A percentile compares a stretch with the other conserved stretches of the same genome.
phyloP scores from a whole-genome alignment of 2,329 filamentous ascomycete genomes.

The Pseudogymnoascus sp. region DNA sequence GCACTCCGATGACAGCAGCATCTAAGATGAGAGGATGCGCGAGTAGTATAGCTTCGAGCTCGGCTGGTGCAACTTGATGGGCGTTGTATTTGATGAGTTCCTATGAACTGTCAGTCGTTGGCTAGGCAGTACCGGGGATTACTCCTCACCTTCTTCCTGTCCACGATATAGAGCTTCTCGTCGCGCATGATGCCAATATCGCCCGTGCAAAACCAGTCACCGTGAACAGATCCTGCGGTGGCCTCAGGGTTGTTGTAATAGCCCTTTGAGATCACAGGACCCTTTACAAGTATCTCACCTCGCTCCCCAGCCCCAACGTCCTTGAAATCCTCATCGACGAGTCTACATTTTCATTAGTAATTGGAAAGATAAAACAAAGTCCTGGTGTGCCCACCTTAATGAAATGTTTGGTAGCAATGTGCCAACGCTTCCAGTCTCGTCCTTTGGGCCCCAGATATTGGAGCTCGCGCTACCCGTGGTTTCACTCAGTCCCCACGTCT shows the following conservation, averaged over 20 bases:
- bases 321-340: slow-evolving; percentile 49
- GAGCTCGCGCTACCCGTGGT: slow-evolving; percentile 63
- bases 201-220: slow-evolving; percentile 24
- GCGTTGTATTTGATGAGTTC: slow-evolving; percentile 43
- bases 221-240: slow-evolving; percentile 23
- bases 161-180: slow-evolving; percentile 55
- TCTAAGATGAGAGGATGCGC: slow-evolving; percentile 40
- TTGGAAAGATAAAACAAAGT: neutral
- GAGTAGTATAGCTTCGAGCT: slow-evolving; percentile 33
- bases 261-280: slow-evolving; percentile 64
- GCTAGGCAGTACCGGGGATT: no score
- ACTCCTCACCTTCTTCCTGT: slow-evolving; percentile 50
- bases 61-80: slow-evolving; percentile 37
- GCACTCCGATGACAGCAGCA: slow-evolving; percentile 53
- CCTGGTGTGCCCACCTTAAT: neutral
- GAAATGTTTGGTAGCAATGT: slow-evolving; percentile 59
- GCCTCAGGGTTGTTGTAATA: slow-evolving; percentile 59
- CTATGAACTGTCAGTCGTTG: neutral
- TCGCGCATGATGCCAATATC: slow-evolving; percentile 22
- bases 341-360: slow-evolving; percentile 35
- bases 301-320: slow-evolving; percentile 44
- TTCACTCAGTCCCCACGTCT: slow-evolving; percentile 76
- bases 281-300: slow-evolving; percentile 67
- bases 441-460: slow-evolving; percentile 49
- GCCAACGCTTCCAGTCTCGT: slow-evolving; percentile 47